Evolutionary conservation across 2,329 filamentous ascomycete genomes (phyloP), one percentile per base, ranked within the genome.

Genomic region (Verticillium nubilum): DNA sequence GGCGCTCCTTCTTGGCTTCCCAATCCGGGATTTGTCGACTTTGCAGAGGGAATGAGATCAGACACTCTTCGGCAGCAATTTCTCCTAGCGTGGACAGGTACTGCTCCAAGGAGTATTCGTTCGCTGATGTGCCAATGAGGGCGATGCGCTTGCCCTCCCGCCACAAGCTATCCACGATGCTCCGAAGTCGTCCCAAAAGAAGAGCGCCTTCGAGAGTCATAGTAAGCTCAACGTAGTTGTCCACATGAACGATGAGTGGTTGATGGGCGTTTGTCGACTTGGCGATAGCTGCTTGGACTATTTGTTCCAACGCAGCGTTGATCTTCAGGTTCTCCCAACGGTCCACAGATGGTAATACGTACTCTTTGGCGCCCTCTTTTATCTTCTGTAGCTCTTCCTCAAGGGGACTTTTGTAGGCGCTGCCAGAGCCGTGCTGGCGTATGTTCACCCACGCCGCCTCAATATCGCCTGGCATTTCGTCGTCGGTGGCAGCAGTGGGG

Each of bases 151-250:
- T 83, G 4, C 92, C 92, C 42, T 85, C 80, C 58, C 82, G 80
- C 79, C 93, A 89, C 60, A 88, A 82, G 61, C 84, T 83, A 66
- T 93, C 88, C 27, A 96, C 85, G 6, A 89, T 79, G 54, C 84
- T 82, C 58, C 90, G 86, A 13, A 99, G 76, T 60, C 88, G 86
- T 47, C 80, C 77, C 7, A 97, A 75, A 31, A 98, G 83, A 25
- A 83, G 80, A 2, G 84, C 80, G 12, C 92, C 91, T 60, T 91
- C 86, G 5, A 82, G 72, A 1, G 89, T 87, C 68, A 84, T 83
- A 66, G 82, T 85, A 9, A 99, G 79, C 63, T 96, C 91, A 58
- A 90, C 86, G 67, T 92, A 90, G 70, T 98, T 91, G 69, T 90
- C 85, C 13, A 97, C 76, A 66, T 91, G 91, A 42, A 96, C 79